Evolutionary conservation across 2,329 filamentous ascomycete genomes (phyloP), one percentile per base, ranked within the genome.

Genomic region (Clarireedia homoeocarpa): DNA sequence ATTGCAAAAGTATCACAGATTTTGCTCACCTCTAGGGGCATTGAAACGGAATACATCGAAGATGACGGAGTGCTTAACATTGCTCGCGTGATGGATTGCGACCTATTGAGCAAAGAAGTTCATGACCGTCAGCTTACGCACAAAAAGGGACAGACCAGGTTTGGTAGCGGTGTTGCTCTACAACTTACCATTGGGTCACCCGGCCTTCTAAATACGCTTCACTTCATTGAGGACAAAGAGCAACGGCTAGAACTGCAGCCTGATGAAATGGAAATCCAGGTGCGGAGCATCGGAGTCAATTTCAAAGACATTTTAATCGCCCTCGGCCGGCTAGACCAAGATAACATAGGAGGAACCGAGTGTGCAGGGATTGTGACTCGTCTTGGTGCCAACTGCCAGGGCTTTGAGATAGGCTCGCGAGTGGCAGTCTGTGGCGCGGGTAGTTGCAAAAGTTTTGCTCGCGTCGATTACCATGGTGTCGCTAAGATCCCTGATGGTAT

Each of bases 1-100:
- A 15, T 40, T 20, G 14, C 39, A 20, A 15, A 20, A 40, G 20
- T 27, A 24, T 23, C 44, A 20, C 15, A n/a, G 23, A 47, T 24
- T 6, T 9, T 34, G 9, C 30, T 34, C 30, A 34, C 30, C 7
- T 34, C 30, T 9, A 24, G 10, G 7, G 44, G 24, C 7, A 20
- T 47, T 12, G 66, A 68, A 50, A 20, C 9, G 15, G 53, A 50
- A 38, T 39, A 24, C 34, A 5, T 48, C n/a, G 30, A 30, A n/a
- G 9, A 67, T 3, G 38, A 30, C n/a, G 23, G 20, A 2, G n/a
- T 27, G 12, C 39, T 51, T 26, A 15, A 26, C 9, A 51, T 44
- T 15, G 4, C 5, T 34, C 36, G 39, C 9, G 12, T 51, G 20
- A 27, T 27, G 6, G 38, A 53, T 17, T 44, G 30, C 26, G 17